phyloP scores from a whole-genome alignment of 2,329 filamentous ascomycete genomes.

The Whalleya microplaca region DNA sequence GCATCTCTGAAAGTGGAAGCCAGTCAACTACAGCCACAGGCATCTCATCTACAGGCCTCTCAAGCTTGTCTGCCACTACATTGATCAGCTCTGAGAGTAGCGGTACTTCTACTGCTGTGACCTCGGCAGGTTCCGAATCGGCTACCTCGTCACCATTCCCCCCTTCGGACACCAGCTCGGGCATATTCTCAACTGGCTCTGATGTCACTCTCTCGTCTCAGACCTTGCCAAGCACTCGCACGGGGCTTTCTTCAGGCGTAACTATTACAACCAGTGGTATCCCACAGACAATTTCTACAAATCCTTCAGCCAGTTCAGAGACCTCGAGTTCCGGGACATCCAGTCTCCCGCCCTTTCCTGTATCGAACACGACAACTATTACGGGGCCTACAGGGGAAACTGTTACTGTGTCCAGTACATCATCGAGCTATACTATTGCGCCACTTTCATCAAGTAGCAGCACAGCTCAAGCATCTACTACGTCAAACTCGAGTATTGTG shows the following conservation, averaged over 20 bases:
- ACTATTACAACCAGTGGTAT: neutral
- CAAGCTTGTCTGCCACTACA: neutral
- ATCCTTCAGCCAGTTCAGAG: neutral
- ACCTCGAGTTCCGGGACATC: neutral
- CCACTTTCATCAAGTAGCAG: constrained; percentile 10
- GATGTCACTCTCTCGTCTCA: neutral
- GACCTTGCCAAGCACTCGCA: constrained; percentile 1
- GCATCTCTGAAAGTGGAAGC: neutral
- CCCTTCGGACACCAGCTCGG: constrained; percentile 9
- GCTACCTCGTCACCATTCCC: constrained; percentile 8
- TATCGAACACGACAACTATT: constrained; percentile 13
- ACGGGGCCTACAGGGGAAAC: constrained; percentile 4
- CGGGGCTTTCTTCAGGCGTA: neutral
- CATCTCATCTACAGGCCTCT: neutral
- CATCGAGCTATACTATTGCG: constrained; percentile 5
- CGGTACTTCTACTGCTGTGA: neutral
- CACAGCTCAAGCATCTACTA: constrained; percentile 1
- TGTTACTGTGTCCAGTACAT: constrained; percentile 3
- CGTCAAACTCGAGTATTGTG: constrained; percentile 15
- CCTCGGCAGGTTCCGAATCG: neutral
- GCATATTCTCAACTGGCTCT: constrained; percentile 3
- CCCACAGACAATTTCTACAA: constrained; percentile 2
- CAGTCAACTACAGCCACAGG: neutral
- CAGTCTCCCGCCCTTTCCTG: constrained; percentile 13
- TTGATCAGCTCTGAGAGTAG: neutral